Evolutionary conservation across 768 basidiomycete genomes (phyloP).

Genomic region (Sarcodon aspratus): DNA sequence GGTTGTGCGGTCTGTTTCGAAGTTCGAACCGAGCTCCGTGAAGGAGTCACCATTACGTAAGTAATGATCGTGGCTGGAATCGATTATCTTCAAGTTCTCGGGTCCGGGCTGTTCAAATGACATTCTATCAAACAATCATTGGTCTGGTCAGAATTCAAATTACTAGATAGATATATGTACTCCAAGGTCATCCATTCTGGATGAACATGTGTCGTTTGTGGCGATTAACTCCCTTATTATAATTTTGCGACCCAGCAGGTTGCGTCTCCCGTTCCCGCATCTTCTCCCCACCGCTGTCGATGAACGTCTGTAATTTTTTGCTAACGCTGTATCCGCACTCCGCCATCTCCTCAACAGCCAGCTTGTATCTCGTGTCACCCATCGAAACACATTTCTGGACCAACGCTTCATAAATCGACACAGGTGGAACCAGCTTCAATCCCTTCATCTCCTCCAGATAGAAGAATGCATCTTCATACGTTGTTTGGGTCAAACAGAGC

Average conservation of each 20-base stretch:
- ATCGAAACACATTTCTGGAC: constrained; percentile 42
- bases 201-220: neutral
- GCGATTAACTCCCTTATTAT: neutral
- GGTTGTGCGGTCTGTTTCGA: too few species aligned
- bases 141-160: too few species aligned
- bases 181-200: neutral
- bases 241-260: neutral
- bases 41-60: too few species aligned
- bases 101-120: too few species aligned
- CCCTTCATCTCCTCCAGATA: constrained; percentile 86
- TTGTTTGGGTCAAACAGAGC: constrained; percentile 58
- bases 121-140: too few species aligned
- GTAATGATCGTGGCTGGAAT: too few species aligned
- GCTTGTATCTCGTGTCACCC: constrained; percentile 48
- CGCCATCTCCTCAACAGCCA: constrained; percentile 64
- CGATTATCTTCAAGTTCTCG: too few species aligned
- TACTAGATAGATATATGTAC: too few species aligned
- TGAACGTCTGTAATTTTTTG: constrained; percentile 19
- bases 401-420: constrained; percentile 45
- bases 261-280: neutral
- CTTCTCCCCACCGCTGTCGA: constrained; percentile 17
- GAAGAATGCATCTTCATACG: constrained; percentile 81
- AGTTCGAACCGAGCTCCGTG: too few species aligned
- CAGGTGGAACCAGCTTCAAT: constrained; percentile 40
- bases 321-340: constrained; percentile 46